Evolutionary conservation across 345 rosid genomes (phyloP).

Genomic region (Pelargonium nanum): DNA sequence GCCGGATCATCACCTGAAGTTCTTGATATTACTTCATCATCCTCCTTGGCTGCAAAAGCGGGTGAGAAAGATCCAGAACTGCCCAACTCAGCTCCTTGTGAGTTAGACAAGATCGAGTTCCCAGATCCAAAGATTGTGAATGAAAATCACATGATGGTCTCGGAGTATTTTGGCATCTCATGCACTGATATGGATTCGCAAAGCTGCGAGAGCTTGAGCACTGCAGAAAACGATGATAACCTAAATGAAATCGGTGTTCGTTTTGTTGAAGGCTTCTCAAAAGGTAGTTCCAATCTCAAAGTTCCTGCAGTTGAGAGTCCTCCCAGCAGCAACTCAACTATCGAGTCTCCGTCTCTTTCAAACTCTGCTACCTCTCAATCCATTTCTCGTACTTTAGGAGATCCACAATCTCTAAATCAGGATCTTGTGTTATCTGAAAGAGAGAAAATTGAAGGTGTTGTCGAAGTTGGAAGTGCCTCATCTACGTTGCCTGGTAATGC

Average conservation of each 20-base stretch:
- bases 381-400: conserved; percentile 28
- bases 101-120: conserved; percentile 79
- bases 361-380: conserved; percentile 50
- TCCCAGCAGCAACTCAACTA: conserved; percentile 66
- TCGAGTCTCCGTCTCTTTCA: conserved; percentile 65
- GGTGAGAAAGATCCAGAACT: conserved; percentile 30
- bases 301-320: conserved; percentile 54
- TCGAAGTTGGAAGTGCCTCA: conserved; percentile 35
- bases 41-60: conserved; percentile 35
- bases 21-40: conserved; percentile 50
- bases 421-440: conserved; percentile 33
- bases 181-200: conserved; percentile 46
- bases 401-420: conserved; percentile 3
- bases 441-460: conserved; percentile 28
- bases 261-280: conserved; percentile 38
- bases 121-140: conserved; percentile 88
- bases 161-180: conserved; percentile 77
- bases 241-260: conserved; percentile 29
- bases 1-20: conserved; percentile 83
- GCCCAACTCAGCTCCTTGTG: conserved; percentile 37
- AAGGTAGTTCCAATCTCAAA: conserved; percentile 29
- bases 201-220: conserved; percentile 53
- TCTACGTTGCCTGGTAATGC: conserved; percentile 35
- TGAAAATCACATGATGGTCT: conserved; percentile 91
- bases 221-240: conserved; percentile 49